Conservation (phyloP, 1,139 yeast species). For the Taiozyma onychis region DNA sequence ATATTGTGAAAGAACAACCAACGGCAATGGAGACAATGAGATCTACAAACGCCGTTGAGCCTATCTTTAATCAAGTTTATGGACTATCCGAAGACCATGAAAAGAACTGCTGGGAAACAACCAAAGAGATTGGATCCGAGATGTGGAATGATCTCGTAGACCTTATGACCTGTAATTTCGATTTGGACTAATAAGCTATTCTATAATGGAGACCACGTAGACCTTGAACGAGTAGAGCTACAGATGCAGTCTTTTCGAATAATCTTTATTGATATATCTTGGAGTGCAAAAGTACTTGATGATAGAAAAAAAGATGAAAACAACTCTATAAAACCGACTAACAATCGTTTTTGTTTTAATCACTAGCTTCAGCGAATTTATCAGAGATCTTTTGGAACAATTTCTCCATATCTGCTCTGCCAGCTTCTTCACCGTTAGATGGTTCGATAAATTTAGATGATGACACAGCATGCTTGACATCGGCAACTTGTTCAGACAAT, state of each 20-base stretch:
- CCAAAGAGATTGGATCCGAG: slow-evolving; percentile 2
- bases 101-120: slow-evolving; percentile 6
- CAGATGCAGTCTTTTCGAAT: background rate
- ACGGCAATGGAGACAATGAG: background rate
- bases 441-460: slow-evolving; percentile 97
- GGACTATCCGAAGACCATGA: slow-evolving; percentile 2
- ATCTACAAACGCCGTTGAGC: background rate
- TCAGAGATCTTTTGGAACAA: slow-evolving; percentile 74
- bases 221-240: background rate
- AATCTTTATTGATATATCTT: background rate
- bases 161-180: slow-evolving; percentile 3
- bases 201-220: background rate
- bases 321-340: background rate
- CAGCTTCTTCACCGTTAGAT: slow-evolving; percentile 77
- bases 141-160: slow-evolving; percentile 8
- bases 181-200: background rate
- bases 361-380: slow-evolving; percentile 92
- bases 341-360: slow-evolving; percentile 35
- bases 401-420: slow-evolving; percentile 69
- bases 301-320: background rate
- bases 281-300: background rate
- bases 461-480: slow-evolving; percentile 88
- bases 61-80: background rate
- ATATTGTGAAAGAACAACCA: slow-evolving; percentile 1
- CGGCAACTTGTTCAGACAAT: slow-evolving; percentile 80